A percentile compares a stretch with the other conserved stretches of the same genome.
These are phyloP conservation scores for Funneliformis mosseae DNA, from an alignment of 192 early-diverging fungal genomes.

Conservation along the genomic window DNA sequence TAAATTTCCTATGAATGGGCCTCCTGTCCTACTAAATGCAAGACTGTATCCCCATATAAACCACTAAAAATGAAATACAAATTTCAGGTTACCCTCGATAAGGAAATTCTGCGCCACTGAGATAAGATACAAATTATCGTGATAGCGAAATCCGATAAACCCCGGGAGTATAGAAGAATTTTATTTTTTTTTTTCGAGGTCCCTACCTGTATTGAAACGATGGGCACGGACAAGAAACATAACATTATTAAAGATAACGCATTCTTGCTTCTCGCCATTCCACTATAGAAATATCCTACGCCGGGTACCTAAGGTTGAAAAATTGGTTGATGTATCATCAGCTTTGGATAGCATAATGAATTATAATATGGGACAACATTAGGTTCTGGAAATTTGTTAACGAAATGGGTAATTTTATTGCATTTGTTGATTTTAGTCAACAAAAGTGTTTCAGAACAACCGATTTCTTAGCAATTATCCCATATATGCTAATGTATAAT, in stretches of 20 bases:
- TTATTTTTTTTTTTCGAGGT: conserved; percentile 39
- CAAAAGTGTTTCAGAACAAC: background rate
- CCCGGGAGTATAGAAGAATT: background rate
- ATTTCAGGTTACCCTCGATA: background rate
- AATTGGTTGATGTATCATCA: too few relatives aligned
- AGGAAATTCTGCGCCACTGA: conserved; percentile 39
- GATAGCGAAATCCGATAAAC: conserved; percentile 42
- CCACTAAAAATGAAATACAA: conserved; percentile 69
- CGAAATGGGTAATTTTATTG: too few relatives aligned
- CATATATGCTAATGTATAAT: background rate
- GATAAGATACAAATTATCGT: conserved; percentile 40
- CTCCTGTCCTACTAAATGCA: conserved; percentile 66
- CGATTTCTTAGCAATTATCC: too few relatives aligned
- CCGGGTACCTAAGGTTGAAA: conserved; percentile 49
- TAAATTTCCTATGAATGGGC: conserved; percentile 73
- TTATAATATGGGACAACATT: too few relatives aligned
- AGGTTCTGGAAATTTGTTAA: too few relatives aligned
- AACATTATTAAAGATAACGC: conserved; percentile 66
- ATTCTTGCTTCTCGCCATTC: conserved; percentile 67
- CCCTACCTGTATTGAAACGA: conserved; percentile 57
- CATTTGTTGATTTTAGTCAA: too few relatives aligned
- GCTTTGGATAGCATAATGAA: too few relatives aligned
- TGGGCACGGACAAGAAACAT: conserved; percentile 60
- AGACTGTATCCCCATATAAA: conserved; percentile 74
- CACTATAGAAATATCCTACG: conserved; percentile 68